These are phyloP conservation scores for Paramecium primaurelia DNA, from an alignment of 73 alveolate genomes.

Conservation along the genomic window DNA sequence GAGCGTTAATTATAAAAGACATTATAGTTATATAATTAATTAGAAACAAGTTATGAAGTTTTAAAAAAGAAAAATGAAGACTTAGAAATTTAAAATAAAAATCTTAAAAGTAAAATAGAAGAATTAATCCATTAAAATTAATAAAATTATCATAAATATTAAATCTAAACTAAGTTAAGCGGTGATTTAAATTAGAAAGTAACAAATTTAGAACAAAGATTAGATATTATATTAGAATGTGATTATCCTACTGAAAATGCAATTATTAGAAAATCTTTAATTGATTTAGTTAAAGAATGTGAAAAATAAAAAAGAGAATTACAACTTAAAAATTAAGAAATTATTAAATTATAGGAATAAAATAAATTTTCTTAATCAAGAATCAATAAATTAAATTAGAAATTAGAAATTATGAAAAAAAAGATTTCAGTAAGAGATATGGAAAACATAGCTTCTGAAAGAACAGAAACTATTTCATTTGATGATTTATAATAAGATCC, in stretches of 20 bases:
- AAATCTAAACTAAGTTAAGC: background rate
- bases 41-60: background rate
- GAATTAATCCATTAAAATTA: background rate
- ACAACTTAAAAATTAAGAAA: background rate
- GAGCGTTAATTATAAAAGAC: background rate
- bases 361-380: background rate
- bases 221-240: background rate
- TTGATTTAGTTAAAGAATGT: constrained; percentile 22
- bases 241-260: background rate
- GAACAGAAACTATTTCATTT: background rate
- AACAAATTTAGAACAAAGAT: background rate
- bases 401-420: constrained; percentile 11
- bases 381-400: background rate
- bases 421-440: constrained; percentile 12
- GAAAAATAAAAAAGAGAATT: constrained; percentile 25
- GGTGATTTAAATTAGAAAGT: constrained; percentile 19
- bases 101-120: background rate
- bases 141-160: background rate
- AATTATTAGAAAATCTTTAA: background rate
- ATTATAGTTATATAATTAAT: background rate
- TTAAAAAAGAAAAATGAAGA: background rate
- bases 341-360: background rate
- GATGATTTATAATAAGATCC: constrained; percentile 29
- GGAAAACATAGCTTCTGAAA: background rate
- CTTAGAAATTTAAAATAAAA: background rate